Percentiles rank a stretch among this genome's conserved stretches.
These are phyloP conservation scores for Termitomyces eurrhizus DNA, from an alignment of 768 basidiomycete genomes.

Conservation along the genomic window DNA sequence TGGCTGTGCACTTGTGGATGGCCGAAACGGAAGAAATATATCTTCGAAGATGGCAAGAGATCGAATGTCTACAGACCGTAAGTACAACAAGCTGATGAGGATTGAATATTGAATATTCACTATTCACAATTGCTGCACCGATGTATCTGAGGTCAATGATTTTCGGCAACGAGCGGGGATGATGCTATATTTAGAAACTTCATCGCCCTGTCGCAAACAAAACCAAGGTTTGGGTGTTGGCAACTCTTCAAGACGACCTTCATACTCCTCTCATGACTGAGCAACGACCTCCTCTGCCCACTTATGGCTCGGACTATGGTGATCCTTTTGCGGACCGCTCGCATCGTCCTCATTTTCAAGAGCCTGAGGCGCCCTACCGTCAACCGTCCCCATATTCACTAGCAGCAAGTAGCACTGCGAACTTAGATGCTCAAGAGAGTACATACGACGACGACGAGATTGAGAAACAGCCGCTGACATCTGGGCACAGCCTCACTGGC, in stretches of 20 bases:
- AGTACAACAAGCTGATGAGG: not conserved
- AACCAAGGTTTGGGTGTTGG: constrained; percentile 21
- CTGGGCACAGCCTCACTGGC: constrained; percentile 50
- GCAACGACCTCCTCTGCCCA: constrained; percentile 33
- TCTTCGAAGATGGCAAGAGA: not conserved
- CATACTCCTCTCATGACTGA: constrained; percentile 31
- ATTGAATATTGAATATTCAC: not conserved
- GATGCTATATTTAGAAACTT: constrained; percentile 11
- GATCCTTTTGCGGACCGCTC: constrained; percentile 77
- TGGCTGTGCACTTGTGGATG: not conserved
- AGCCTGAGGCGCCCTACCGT: constrained; percentile 44
- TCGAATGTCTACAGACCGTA: not conserved
- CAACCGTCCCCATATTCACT: constrained; percentile 40
- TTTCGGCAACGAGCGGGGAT: constrained; percentile 15
- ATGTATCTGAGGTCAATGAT: not conserved
- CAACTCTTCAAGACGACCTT: constrained; percentile 11
- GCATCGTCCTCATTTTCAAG: constrained; percentile 57
- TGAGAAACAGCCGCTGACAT: constrained; percentile 75
- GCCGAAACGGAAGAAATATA: not conserved
- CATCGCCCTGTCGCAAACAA: constrained; percentile 22
- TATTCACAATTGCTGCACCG: not conserved
- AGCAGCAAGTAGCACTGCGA: constrained; percentile 44
- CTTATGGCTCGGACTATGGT: constrained; percentile 30
- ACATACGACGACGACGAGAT: constrained; percentile 66
- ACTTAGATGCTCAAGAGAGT: constrained; percentile 41